These are phyloP conservation scores for Mycena citricolor DNA, from an alignment of 1,284 basidiomycete genomes.

Conservation along the genomic window DNA sequence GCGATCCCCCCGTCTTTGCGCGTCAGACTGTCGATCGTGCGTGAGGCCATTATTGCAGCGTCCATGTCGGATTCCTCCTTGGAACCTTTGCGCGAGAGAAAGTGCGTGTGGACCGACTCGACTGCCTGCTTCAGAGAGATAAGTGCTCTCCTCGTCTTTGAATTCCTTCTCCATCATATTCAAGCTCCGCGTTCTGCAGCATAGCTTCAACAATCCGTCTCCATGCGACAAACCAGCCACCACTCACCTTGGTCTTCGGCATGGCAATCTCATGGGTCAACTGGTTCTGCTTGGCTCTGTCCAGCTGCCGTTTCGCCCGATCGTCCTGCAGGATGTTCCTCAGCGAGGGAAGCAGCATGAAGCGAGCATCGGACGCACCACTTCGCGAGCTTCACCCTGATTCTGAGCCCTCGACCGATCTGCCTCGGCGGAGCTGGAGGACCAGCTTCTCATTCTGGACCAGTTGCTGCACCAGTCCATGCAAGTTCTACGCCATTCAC, in stretches of 20 bases:
- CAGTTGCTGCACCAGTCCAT: slow-evolving; percentile 79
- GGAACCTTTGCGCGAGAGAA: slow-evolving; percentile 51
- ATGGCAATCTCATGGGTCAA: slow-evolving; percentile 77
- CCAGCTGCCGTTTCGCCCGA: slow-evolving; percentile 73
- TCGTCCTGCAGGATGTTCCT: slow-evolving; percentile 56
- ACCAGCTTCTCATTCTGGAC: slow-evolving; percentile 87
- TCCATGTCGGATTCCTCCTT: slow-evolving; percentile 59
- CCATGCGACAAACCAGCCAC: too few species aligned
- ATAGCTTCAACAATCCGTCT: too few species aligned
- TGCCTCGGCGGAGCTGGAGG: slow-evolving; percentile 68
- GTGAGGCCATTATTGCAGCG: slow-evolving; percentile 67
- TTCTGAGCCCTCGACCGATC: slow-evolving; percentile 63
- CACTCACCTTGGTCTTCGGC: slow-evolving; percentile 63
- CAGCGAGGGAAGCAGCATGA: slow-evolving; percentile 2
- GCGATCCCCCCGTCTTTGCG: slow-evolving; percentile 72
- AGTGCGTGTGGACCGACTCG: slow-evolving; percentile 81
- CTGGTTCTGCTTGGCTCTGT: slow-evolving; percentile 70
- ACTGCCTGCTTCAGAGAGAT: slow-evolving; percentile 82
- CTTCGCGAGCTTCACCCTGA: slow-evolving; percentile 54
- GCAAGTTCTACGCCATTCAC: slow-evolving; percentile 70
- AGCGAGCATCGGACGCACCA: slow-evolving; percentile 42
- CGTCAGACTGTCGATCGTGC: slow-evolving; percentile 68
- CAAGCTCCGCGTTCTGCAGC: too few species aligned
- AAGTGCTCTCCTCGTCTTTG: slow-evolving; percentile 74
- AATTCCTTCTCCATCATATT: too few species aligned